Base-by-base conservation (phyloP, 441 rosid species). In the Populus tomentosa region DNA sequence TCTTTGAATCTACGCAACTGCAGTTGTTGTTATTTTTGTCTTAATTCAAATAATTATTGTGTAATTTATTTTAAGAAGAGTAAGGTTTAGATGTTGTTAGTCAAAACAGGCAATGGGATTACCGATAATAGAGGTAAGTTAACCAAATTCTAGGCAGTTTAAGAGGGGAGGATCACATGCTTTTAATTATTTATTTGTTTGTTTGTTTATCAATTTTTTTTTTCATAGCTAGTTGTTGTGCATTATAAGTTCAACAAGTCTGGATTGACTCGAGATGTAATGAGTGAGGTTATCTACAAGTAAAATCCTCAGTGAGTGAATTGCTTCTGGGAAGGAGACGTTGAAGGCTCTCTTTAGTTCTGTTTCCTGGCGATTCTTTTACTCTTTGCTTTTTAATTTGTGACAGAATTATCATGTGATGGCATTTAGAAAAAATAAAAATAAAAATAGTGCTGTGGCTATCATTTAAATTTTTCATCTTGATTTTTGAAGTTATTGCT, bases 1-100 rank as follows among this genome's bases (percentile, higher is more conserved):
- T 70, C 81, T 77, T 79, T 69, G 63, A 72, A 79, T 62, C 38
- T 79, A 83, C 74, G 85, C 75, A 75, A 80, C 42, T 40, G 28
- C 33, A 24, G 40, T 78, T 71, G 56, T 67, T 72, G 30, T 46
- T 46, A 46, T 14, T 46, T 14, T 14, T 46, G 6, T 46, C 56
- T 46, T 46, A 46, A 46, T 46, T 14, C 56, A 46, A 46, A 46
- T 46, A 14, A 46, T 46, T 46, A 46, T 14, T 46, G 5, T 14
- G 56, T 46, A 14, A 46, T 46, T 46, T 46, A 38, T 46, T 14
- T 46, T 14, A 46, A 53, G 30, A 32, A 73, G 65, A 42, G 35
- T 38, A 65, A 10, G 78, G 10, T 38, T 36, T 67, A 24, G 40
- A 21, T 23, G 46, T 33, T 79, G 26, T 67, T 77, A 30, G 71